Percentiles rank a stretch among this genome's conserved stretches.
phyloP scores from a whole-genome alignment of 2,329 filamentous ascomycete species.

The Ceratocystis cacaofunesta region DNA sequence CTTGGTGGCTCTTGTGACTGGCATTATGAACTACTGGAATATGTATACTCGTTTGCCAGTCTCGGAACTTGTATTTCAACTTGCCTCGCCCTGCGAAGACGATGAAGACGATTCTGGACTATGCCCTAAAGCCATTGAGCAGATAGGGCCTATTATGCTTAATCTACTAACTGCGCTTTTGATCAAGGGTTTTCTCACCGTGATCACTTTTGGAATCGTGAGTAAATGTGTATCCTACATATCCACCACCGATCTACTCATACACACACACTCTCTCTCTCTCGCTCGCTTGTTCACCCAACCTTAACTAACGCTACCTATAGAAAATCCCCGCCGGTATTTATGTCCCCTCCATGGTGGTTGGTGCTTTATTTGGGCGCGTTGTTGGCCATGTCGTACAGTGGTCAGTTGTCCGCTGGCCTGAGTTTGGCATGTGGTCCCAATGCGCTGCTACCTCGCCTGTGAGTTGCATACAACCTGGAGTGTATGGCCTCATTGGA shows the following conservation, averaged over 20 bases:
- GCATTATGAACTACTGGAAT: constrained; percentile 85
- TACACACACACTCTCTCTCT: no score
- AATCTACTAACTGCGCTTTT: constrained; percentile 66
- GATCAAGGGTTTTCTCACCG: constrained; percentile 77
- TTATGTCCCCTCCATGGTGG: constrained; percentile 97
- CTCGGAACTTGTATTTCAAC: constrained; percentile 75
- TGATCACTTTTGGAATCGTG: constrained; percentile 80
- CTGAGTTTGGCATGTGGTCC: constrained; percentile 57
- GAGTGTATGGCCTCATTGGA: constrained; percentile 90
- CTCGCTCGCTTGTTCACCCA: neutral
- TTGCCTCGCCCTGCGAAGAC: constrained; percentile 74
- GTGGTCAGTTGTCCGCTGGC: constrained; percentile 60
- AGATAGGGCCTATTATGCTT: constrained; percentile 63
- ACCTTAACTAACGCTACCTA: neutral
- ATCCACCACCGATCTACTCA: no score
- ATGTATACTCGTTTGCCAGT: constrained; percentile 76
- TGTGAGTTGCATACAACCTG: constrained; percentile 80
- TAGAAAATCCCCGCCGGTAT: constrained; percentile 89
- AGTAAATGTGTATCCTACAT: constrained; percentile 22
- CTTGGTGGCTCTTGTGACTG: constrained; percentile 73
- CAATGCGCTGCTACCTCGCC: constrained; percentile 55
- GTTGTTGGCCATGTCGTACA: constrained; percentile 77
- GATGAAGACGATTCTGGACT: constrained; percentile 51
- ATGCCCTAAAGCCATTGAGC: constrained; percentile 55
- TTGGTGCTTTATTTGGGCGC: constrained; percentile 80